Evolutionary conservation across 192 early-diverging fungal genomes (phyloP).

Genomic region (Backusella mclennaniae): DNA sequence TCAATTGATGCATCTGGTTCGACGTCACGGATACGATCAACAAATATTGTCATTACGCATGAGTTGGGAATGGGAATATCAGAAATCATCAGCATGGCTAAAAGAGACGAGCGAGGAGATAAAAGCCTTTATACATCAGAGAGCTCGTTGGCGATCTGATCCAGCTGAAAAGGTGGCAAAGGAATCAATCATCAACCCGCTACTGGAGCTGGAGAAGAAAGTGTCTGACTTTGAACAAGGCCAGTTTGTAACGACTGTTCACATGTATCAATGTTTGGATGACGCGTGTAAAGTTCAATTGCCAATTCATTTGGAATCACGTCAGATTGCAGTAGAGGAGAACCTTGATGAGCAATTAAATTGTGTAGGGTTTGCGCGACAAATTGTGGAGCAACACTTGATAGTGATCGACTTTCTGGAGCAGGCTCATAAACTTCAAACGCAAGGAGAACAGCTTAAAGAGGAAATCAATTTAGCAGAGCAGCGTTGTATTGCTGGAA

Average conservation of each 20-base stretch:
- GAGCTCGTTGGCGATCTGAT: conserved; percentile 23
- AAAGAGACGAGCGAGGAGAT: conserved; percentile 9
- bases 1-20: conserved; percentile 33
- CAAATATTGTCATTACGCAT: conserved; percentile 32
- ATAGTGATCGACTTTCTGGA: conserved; percentile 36
- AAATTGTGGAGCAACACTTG: conserved; percentile 37
- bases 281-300: conserved; percentile 26
- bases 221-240: conserved; percentile 23
- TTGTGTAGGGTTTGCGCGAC: conserved; percentile 31
- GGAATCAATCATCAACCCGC: not conserved
- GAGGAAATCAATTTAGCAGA: conserved; percentile 17
- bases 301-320: conserved; percentile 27
- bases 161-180: not conserved
- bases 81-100: conserved; percentile 26
- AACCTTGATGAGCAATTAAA: conserved; percentile 25
- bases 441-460: conserved; percentile 19
- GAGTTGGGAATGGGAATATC: conserved; percentile 36
- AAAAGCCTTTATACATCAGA: conserved; percentile 16
- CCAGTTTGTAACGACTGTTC: conserved; percentile 24
- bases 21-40: conserved; percentile 30
- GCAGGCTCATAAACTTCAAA: conserved; percentile 16
- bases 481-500: conserved; percentile 1
- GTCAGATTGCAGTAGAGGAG: conserved; percentile 37
- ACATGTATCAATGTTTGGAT: conserved; percentile 38
- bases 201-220: not conserved